Base-by-base conservation (phyloP, 2,329 filamentous ascomycete genomes). In the Fusarium circinatum region DNA sequence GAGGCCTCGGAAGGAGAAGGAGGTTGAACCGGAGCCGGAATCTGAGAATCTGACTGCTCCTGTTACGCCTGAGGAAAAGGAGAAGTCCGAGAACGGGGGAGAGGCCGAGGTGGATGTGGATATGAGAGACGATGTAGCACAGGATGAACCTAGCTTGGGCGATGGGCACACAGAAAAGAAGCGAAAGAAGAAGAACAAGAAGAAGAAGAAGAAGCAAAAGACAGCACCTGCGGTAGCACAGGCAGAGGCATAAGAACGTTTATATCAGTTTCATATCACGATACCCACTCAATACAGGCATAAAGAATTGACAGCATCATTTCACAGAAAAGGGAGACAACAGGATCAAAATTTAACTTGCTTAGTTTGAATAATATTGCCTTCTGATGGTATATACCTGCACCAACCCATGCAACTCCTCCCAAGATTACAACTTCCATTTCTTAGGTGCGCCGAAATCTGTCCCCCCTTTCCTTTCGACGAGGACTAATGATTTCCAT, bases 161-260 rank as follows among this genome's bases (percentile, higher is more conserved):
- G 60, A 61, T 22, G 61, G 56, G 8, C 30, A 52, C 20, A 51
- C 36, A 45, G 70, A 65, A 24, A 76, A 74, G 60, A 78, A 75
- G 66, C 69, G 70, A 20, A 79, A 75, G 51, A 79, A 75, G 26
- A 48, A 22, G 44, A 78, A 75, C 60, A 78, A 77, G 36, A 77
- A 70, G 18, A 77, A 78, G 18, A 77, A 78, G 52, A 79, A 77
- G 71, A 81, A 80, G 57, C 79, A 73, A 71, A 73, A 75, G 75
- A 62, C 64, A 63, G 60, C 62, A 38, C 61, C 70, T 58, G 32
- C 66, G 62, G 51, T 26, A 15, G n/a, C 49, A n/a, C 24, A 41
- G 20, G 48, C 28, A 64, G 70, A 61, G 64, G 75, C 30, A 47
- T 49, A 34, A 49, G 28, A 58, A 15, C 32, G 26, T 49, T 18